These are phyloP conservation scores for Citrus maxima DNA, from an alignment of 345 rosid species.

Conservation along the genomic window DNA sequence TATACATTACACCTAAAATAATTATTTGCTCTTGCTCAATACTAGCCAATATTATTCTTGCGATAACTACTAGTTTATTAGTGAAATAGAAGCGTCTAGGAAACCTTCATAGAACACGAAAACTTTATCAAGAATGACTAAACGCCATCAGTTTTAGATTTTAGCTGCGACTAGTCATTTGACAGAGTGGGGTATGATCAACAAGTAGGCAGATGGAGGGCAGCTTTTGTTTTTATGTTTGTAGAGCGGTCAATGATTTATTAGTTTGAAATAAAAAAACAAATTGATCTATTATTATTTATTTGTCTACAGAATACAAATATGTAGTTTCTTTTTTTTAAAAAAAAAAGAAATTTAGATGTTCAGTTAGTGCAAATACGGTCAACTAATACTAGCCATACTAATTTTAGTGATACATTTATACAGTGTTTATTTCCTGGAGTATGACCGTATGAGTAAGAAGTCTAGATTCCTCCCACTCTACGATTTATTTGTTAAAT, in stretches of 20 bases:
- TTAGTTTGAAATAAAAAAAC: neutral
- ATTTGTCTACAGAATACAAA: too few species aligned
- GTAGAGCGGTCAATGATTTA: conserved; percentile 15
- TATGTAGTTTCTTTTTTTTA: too few species aligned
- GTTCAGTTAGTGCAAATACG: too few species aligned
- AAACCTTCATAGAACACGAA: neutral
- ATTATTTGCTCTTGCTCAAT: too few species aligned
- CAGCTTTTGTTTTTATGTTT: neutral
- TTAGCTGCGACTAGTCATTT: neutral
- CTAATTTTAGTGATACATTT: too few species aligned
- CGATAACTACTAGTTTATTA: neutral
- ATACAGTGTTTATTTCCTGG: rapidly evolving
- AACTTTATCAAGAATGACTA: neutral
- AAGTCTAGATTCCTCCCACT: too few species aligned
- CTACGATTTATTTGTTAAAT: rapidly evolving
- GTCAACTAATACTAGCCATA: too few species aligned
- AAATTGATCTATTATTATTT: too few species aligned
- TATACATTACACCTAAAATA: neutral
- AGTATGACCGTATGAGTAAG: too few species aligned
- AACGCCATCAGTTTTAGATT: neutral
- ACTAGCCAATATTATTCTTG: neutral
- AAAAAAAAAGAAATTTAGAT: too few species aligned
- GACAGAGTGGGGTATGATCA: neutral
- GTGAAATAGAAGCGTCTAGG: neutral
- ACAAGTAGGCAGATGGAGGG: neutral